Conservation (phyloP, 176 grass and related monocot species). For the Puccinellia tenuiflora region DNA sequence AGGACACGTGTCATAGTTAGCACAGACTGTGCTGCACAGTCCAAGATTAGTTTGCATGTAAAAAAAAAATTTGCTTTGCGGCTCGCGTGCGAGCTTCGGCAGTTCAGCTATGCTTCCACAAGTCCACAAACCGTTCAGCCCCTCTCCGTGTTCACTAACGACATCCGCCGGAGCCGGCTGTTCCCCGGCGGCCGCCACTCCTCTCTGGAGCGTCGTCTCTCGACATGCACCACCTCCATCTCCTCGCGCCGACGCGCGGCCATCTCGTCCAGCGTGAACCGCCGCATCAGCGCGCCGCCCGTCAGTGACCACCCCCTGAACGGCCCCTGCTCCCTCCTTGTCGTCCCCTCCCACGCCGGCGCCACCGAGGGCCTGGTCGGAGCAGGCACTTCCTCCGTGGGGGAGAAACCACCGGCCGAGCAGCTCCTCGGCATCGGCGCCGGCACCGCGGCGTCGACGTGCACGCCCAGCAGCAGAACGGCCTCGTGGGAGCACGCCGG, state of each 20-base stretch:
- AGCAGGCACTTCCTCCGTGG: neutral
- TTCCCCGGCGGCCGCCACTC: slow-evolving; percentile 34
- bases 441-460: slow-evolving; percentile 27
- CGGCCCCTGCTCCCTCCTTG: slow-evolving; percentile 9
- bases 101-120: neutral
- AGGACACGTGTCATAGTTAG: too few species aligned
- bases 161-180: slow-evolving; percentile 62
- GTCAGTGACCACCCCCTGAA: slow-evolving; percentile 31
- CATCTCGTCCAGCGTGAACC: slow-evolving; percentile 47
- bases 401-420: neutral
- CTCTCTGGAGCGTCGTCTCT: neutral
- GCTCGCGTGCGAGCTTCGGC: neutral
- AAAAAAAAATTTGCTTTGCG: neutral
- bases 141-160: neutral
- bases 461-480: slow-evolving; percentile 16
- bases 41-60: too few species aligned
- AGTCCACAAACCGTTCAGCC: neutral
- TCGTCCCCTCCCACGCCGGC: neutral
- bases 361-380: neutral
- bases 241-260: slow-evolving; percentile 26
- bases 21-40: too few species aligned
- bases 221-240: slow-evolving; percentile 22
- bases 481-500: slow-evolving; percentile 49
- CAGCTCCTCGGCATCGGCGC: neutral
- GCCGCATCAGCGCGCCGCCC: slow-evolving; percentile 31